phyloP scores from a whole-genome alignment of 352 stramenopile species.

The Blastocystis sp. region DNA sequence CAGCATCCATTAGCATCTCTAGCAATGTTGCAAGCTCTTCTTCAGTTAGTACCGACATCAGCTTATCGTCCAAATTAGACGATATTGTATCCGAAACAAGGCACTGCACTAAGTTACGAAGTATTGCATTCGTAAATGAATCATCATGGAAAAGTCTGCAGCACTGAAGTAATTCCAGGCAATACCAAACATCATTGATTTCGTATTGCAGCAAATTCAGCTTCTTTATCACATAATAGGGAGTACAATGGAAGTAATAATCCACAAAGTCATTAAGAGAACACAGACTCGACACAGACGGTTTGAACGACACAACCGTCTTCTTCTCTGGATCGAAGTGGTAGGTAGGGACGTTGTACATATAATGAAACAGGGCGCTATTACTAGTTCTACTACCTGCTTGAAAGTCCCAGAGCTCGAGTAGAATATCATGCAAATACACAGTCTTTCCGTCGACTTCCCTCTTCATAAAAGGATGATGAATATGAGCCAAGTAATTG shows the following conservation, averaged over 20 bases:
- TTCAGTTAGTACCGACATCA: neutral
- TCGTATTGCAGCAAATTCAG: neutral
- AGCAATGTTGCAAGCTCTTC: conserved; percentile 5
- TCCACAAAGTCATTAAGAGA: neutral
- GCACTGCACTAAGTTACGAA: neutral
- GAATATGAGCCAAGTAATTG: neutral
- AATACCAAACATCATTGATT: neutral
- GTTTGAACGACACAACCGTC: too few relatives aligned
- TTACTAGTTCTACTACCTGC: neutral
- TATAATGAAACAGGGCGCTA: too few relatives aligned
- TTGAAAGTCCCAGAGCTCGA: neutral
- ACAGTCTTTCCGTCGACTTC: neutral
- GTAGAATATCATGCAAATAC: neutral
- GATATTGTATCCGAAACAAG: neutral
- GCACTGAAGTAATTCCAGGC: neutral
- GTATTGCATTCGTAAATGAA: neutral
- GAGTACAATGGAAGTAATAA: neutral
- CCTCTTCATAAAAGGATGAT: neutral
- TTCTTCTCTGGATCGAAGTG: too few relatives aligned
- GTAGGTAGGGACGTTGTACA: too few relatives aligned
- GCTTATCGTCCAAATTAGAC: neutral
- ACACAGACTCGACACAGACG: too few relatives aligned
- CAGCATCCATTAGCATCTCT: neutral
- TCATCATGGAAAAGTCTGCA: neutral
- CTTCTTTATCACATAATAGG: neutral